Evolutionary conservation across 2,329 filamentous ascomycete species (phyloP), one percentile per base, ranked within the genome.

Genomic region (Xylaria sp.): DNA sequence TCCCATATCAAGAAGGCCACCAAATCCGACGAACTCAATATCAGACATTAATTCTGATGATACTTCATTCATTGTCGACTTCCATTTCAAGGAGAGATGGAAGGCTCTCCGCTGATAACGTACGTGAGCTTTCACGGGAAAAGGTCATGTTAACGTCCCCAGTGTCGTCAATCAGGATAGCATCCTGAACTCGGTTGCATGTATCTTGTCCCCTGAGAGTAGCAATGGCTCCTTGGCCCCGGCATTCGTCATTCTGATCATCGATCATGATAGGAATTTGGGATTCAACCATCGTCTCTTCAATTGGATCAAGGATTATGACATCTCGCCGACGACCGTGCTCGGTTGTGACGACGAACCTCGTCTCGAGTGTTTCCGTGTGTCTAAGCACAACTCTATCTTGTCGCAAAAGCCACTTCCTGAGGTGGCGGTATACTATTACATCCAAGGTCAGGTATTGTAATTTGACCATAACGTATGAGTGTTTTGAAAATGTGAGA

Each of bases 351-450:
- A 17, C 24, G 11, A 17, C 11, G 14, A 11, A 36, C 5, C 14
- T 30, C 8, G 36, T 21, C 27, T 39, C 30, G 34, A 42, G 7
- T 12, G 9, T 2, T 42, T 17, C 21, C 42, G 12, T 48, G 11
- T 6, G 12, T n/a, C 7, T 21, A 17, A 42, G 3, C 11, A 67
- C 36, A 21, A 71, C 48, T 1, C 47, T 39, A 27, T 78, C 68
- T 1, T 72, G 63, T 1, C 39, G n/a, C 0, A 57, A 68, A 0
- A 85, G 71, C 9, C 87, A 75, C 75, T 81, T 83, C 2, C 75
- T 64, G 11, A 82, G 76, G 4, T 86, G 83, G 6, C 77, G 71
- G 68, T 85, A 87, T 0, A 88, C 51, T 54, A 6, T 32, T 34
- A 32, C 4, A 32, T 53, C 14, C 14, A 8, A 8, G 6, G 24